Conservation (phyloP, 345 rosid species). For the Boechera divaricarpa region DNA sequence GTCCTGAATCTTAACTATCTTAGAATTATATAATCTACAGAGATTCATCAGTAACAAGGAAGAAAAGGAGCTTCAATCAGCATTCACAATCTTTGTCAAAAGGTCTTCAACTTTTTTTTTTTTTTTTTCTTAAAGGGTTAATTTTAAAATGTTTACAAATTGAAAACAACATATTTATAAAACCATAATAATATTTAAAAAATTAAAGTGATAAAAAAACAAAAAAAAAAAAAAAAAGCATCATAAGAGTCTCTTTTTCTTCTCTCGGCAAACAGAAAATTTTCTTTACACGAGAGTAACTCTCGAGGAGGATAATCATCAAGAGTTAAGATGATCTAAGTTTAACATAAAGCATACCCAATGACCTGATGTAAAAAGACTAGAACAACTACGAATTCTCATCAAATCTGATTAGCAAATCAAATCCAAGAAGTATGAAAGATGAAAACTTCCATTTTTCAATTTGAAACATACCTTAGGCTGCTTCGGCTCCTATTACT, state of each 20-base stretch:
- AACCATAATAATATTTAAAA: constrained; percentile 26
- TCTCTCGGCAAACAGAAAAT: background rate
- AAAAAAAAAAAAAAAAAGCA: background rate
- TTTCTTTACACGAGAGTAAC: background rate
- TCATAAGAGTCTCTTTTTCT: background rate
- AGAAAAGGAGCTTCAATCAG: constrained; percentile 7
- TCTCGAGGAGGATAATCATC: background rate
- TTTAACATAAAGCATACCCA: background rate
- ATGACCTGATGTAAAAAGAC: background rate
- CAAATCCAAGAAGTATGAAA: constrained; percentile 16
- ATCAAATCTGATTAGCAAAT: constrained; percentile 15
- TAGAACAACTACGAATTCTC: background rate
- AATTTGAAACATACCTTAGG: constrained; percentile 47
- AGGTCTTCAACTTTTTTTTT: background rate
- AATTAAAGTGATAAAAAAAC: constrained; percentile 14
- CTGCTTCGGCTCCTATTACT: constrained; percentile 44
- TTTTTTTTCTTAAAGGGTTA: no score
- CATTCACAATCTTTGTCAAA: constrained; percentile 25
- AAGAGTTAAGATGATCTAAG: background rate
- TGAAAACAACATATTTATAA: constrained; percentile 19
- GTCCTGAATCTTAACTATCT: background rate
- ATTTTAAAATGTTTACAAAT: background rate
- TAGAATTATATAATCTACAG: background rate
- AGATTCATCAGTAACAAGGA: constrained; percentile 16
- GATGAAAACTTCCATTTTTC: constrained; percentile 11